phyloP scores from a whole-genome alignment of 106 monocot species.

The Apostasia shenzhenica region DNA sequence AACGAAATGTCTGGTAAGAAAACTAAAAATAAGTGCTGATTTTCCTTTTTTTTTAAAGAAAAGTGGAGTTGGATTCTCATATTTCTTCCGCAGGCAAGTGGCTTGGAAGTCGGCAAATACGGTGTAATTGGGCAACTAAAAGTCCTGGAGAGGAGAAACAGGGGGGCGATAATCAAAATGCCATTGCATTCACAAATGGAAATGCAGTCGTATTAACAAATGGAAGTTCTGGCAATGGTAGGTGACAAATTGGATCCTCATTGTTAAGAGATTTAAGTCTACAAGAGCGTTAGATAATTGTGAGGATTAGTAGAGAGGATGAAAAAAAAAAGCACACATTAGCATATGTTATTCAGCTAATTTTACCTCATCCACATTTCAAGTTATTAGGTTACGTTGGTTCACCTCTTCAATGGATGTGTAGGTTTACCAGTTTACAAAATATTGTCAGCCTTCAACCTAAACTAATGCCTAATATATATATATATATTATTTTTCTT shows the following conservation, averaged over 20 bases:
- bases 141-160: conserved; percentile 48
- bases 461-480: too few relatives aligned
- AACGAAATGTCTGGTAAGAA: conserved; percentile 41
- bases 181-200: conserved; percentile 36
- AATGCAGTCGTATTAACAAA: conserved; percentile 27
- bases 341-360: too few relatives aligned
- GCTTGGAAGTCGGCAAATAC: conserved; percentile 62
- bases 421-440: too few relatives aligned
- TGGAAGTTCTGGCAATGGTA: conserved; percentile 32
- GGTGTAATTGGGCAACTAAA: conserved; percentile 72
- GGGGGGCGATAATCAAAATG: conserved; percentile 38
- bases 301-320: too few relatives aligned
- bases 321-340: too few relatives aligned
- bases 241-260: conserved; percentile 5
- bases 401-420: too few relatives aligned
- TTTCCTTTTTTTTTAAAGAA: not conserved
- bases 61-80: not conserved
- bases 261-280: too few relatives aligned
- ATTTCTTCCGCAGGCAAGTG: conserved; percentile 37
- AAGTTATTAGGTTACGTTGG: too few relatives aligned
- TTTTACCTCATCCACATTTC: too few relatives aligned
- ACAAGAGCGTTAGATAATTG: too few relatives aligned
- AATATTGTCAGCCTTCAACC: too few relatives aligned
- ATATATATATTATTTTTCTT: too few relatives aligned
- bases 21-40: not conserved